Base-by-base conservation (phyloP, 1,284 basidiomycete genomes). In the Ustilago xerochloae region DNA sequence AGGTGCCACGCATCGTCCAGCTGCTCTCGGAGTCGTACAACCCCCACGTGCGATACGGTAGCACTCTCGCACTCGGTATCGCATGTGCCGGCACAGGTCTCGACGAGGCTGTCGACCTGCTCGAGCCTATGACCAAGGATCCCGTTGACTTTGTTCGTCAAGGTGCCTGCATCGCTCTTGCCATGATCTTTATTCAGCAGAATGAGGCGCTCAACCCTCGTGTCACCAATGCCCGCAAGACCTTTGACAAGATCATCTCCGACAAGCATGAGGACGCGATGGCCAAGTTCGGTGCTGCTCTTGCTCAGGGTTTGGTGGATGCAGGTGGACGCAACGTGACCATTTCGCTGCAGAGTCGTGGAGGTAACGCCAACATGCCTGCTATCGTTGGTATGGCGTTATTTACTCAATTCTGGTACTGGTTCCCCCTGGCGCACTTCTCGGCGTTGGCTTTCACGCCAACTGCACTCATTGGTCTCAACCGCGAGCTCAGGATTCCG, bases 321-420 rank as follows among this genome's bases (percentile, higher is more conserved):
- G 81, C 83, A 7, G 83, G 83, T 49, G 83, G 83, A 20, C 80
- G 83, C 51, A 84, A 84, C 43, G 82, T 81, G 12, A 84, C 83
- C n/a, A 84, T 83, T 60, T 72, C 75, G 41, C 62, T 84, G 32
- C 79, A 78, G 62, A 80, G 77, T 55, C 77, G 80, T 0, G 78
- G 78, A 32, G 81, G 83, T 2, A 79, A 77, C 36, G 75, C 67
- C 60, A 84, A 84, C 65, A 83, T 81, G 78, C 72, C 77, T 4
- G 83, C 82, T 5, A 81, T 84, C 20, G 83, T 84, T n/a, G 81
- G 82, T 33, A 83, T 84, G 83, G 81, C 81, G 28, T 63, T 84
- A 39, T 84, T 84, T 53, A 81, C 80, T 29, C 83, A 84, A 62
- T 83, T 83, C 77, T 84, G 83, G 83, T 84, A 84, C 77, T 84